phyloP scores from a whole-genome alignment of 306 rosid genomes.

The Ammopiptanthus mongolicus region DNA sequence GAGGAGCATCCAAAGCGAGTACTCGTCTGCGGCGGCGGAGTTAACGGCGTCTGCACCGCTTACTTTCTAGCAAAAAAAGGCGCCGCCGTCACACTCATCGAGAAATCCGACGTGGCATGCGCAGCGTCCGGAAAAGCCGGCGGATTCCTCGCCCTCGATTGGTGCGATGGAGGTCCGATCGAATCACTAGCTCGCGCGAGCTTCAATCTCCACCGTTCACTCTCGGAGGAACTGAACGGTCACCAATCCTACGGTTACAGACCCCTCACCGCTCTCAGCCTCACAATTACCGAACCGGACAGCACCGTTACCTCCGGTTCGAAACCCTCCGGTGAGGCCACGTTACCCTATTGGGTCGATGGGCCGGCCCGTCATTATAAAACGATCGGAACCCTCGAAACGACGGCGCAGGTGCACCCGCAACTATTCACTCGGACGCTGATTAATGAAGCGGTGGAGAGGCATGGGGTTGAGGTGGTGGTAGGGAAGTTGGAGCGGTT shows the following conservation, averaged over 20 bases:
- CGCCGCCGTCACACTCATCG: constrained; percentile 76
- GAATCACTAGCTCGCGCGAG: constrained; percentile 66
- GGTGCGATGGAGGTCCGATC: constrained; percentile 79
- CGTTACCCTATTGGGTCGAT: constrained; percentile 62
- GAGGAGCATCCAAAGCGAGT: constrained; percentile 41
- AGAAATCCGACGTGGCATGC: constrained; percentile 72
- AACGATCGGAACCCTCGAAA: constrained; percentile 58
- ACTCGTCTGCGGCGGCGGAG: constrained; percentile 86
- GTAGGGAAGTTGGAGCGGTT: constrained; percentile 65
- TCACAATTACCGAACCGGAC: constrained; percentile 46
- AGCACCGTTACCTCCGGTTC: constrained; percentile 17
- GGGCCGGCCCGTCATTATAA: constrained; percentile 43
- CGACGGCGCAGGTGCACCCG: constrained; percentile 91
- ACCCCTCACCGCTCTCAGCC: constrained; percentile 64
- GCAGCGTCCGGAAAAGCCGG: constrained; percentile 96
- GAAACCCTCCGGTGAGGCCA: constrained; percentile 17
- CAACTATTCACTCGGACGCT: constrained; percentile 60
- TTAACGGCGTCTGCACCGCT: constrained; percentile 78
- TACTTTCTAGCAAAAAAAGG: constrained; percentile 75
- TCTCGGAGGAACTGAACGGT: constrained; percentile 66
- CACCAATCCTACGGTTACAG: constrained; percentile 74
- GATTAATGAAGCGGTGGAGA: constrained; percentile 53
- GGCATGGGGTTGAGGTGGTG: constrained; percentile 56
- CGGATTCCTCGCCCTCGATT: constrained; percentile 90
- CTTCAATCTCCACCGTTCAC: constrained; percentile 82